phyloP scores from a whole-genome alignment of 345 rosid genomes.

The Citropsis articulata region DNA sequence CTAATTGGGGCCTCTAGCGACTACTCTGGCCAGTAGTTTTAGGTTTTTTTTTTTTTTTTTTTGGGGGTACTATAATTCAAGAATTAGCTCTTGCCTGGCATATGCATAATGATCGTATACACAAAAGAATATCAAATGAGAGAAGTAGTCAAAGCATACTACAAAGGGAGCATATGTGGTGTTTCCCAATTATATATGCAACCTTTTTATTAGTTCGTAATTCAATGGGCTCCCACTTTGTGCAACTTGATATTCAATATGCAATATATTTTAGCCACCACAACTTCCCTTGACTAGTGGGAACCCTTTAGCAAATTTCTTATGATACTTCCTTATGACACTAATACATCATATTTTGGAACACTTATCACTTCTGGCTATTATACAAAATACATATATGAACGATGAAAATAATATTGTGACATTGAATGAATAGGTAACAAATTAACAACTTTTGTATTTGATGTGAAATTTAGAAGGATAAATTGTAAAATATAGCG shows the following conservation, averaged over 20 bases:
- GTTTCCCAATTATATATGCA: background rate
- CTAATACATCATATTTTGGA: too few species aligned
- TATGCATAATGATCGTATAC: background rate
- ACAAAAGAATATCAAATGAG: background rate
- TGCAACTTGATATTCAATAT: constrained; percentile 12
- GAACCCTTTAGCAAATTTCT: background rate
- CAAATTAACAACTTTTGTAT: too few species aligned
- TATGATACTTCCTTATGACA: too few species aligned
- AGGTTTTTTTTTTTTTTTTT: background rate
- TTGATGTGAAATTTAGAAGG: too few species aligned
- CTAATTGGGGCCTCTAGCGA: background rate
- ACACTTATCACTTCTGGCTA: too few species aligned
- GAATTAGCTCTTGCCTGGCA: background rate
- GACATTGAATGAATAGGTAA: too few species aligned
- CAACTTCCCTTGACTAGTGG: background rate
- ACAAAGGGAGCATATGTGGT: background rate
- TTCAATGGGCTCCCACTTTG: background rate
- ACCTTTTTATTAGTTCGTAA: too few species aligned
- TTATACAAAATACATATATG: too few species aligned
- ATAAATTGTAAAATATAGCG: too few species aligned
- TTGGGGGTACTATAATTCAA: background rate
- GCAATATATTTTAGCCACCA: background rate
- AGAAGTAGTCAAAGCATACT: background rate
- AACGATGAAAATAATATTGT: too few species aligned
- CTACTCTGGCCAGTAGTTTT: background rate